phyloP scores from a whole-genome alignment of 129 eudicot species.

The Rutidosis leptorrhynchoides region DNA sequence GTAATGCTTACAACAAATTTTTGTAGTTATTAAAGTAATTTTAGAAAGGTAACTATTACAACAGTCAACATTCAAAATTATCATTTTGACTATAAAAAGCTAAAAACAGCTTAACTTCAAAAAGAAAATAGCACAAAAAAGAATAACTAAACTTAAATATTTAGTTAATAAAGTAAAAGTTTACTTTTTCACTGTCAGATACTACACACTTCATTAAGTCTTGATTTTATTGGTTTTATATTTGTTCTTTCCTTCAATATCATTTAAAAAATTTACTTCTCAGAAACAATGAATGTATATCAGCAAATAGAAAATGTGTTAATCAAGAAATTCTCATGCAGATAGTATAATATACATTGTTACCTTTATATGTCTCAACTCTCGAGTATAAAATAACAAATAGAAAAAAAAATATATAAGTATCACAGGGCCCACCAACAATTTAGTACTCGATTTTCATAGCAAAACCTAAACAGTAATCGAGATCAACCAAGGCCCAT shows the following conservation, averaged over 20 bases:
- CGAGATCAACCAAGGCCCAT: neutral
- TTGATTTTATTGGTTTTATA: conserved; percentile 1
- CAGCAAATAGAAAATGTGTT: neutral
- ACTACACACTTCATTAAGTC: neutral
- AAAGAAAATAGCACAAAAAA: neutral
- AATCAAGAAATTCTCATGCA: neutral
- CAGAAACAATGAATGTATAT: neutral
- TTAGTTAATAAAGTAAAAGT: too few relatives aligned
- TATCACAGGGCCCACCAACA: too few relatives aligned
- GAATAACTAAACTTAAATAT: neutral
- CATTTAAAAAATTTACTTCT: neutral
- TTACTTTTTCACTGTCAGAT: neutral
- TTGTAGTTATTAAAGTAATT: neutral
- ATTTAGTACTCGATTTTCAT: too few relatives aligned
- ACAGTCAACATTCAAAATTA: neutral
- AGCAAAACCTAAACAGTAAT: neutral
- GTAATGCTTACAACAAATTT: conserved; percentile 11
- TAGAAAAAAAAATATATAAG: too few relatives aligned
- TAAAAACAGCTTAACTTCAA: neutral
- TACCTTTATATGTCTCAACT: too few relatives aligned
- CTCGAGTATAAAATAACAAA: neutral
- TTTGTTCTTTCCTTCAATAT: conserved; percentile 1
- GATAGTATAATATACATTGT: too few relatives aligned
- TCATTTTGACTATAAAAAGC: neutral
- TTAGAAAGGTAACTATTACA: neutral